Conservation (phyloP, 768 basidiomycete species). For the Suillus occidentalis region DNA sequence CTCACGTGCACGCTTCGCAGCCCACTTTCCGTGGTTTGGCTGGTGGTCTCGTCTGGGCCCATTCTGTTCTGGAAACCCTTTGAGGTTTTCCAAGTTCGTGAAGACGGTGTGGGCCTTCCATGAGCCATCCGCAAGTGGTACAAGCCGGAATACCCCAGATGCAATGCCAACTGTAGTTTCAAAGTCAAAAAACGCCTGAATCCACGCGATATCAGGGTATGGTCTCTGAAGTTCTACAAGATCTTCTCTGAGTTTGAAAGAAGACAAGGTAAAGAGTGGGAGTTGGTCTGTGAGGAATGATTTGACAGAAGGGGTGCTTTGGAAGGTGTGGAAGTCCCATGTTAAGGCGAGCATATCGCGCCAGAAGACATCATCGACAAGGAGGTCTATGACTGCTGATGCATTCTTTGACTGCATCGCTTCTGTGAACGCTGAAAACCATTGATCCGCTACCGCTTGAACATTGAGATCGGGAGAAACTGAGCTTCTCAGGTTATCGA, state of each 20-base stretch:
- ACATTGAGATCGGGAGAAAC: slow-evolving; percentile 37
- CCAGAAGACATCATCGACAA: slow-evolving; percentile 47
- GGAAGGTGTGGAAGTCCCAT: slow-evolving; percentile 63
- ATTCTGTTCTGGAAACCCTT: slow-evolving; percentile 43
- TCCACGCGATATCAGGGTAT: slow-evolving; percentile 40
- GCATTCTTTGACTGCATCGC: slow-evolving; percentile 35
- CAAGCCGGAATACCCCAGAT: slow-evolving; percentile 46
- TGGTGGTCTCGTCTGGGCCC: slow-evolving; percentile 46
- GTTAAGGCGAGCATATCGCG: slow-evolving; percentile 60
- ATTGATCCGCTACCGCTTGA: slow-evolving; percentile 34
- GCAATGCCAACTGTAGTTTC: slow-evolving; percentile 39
- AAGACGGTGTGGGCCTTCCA: slow-evolving; percentile 52
- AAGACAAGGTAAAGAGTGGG: slow-evolving; percentile 16
- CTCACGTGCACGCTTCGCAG: slow-evolving; percentile 25
- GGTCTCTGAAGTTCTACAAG: slow-evolving; percentile 23
- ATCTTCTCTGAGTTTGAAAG: slow-evolving; percentile 26
- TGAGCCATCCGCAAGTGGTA: slow-evolving; percentile 39
- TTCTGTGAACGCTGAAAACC: slow-evolving; percentile 42
- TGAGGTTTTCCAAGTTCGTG: slow-evolving; percentile 52
- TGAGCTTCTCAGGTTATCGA: slow-evolving; percentile 20
- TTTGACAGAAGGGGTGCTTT: slow-evolving; percentile 39
- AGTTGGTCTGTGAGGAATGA: slow-evolving; percentile 50
- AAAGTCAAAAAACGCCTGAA: slow-evolving; percentile 47
- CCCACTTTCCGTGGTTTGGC: slow-evolving; percentile 36
- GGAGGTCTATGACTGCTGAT: slow-evolving; percentile 33